These are phyloP conservation scores for Chamaecrista fasciculata DNA, from an alignment of 306 rosid species.

Conservation along the genomic window DNA sequence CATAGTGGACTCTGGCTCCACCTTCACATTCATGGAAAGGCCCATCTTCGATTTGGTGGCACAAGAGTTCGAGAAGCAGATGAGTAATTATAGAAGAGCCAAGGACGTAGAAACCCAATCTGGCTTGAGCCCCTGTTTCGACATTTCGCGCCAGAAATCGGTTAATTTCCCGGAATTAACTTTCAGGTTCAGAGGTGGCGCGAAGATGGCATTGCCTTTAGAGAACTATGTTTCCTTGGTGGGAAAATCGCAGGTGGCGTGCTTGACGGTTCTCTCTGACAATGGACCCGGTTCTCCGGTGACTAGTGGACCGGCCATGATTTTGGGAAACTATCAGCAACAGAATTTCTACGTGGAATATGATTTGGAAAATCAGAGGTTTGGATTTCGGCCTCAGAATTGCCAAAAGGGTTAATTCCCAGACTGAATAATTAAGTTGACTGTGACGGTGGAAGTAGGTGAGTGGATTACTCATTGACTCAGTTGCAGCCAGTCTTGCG, in stretches of 20 bases:
- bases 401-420: slow-evolving; percentile 33
- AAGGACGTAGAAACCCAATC: slow-evolving; percentile 46
- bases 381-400: slow-evolving; percentile 59
- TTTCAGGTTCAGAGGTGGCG: slow-evolving; percentile 83
- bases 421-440: background rate
- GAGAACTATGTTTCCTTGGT: slow-evolving; percentile 61
- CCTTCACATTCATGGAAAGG: slow-evolving; percentile 74
- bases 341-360: slow-evolving; percentile 70
- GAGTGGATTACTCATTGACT: background rate
- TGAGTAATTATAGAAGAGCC: slow-evolving; percentile 58
- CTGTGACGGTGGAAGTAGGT: background rate
- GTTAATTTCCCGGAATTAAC: slow-evolving; percentile 50
- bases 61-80: slow-evolving; percentile 51
- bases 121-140: slow-evolving; percentile 69
- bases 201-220: slow-evolving; percentile 57
- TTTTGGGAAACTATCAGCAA: slow-evolving; percentile 82
- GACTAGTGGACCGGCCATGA: slow-evolving; percentile 63
- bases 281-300: slow-evolving; percentile 13
- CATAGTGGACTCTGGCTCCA: slow-evolving; percentile 80
- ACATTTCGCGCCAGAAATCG: slow-evolving; percentile 33
- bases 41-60: slow-evolving; percentile 54
- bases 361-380: slow-evolving; percentile 61
- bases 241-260: slow-evolving; percentile 36
- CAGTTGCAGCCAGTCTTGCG: background rate
- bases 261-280: slow-evolving; percentile 61